Base-by-base conservation (phyloP, 2,329 filamentous ascomycete genomes). In the Hypoxylon sp. region DNA sequence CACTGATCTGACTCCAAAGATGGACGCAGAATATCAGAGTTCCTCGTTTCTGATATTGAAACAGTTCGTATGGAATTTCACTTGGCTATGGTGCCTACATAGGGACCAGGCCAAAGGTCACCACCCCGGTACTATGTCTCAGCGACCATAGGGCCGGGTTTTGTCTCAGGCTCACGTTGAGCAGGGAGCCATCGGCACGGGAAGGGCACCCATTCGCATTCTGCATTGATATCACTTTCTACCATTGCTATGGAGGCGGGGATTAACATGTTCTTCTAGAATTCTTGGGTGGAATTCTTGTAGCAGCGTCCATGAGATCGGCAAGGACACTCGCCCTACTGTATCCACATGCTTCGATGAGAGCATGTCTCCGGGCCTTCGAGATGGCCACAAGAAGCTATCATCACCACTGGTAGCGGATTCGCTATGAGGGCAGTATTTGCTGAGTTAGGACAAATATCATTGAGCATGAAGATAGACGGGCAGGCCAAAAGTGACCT, bases 61-160 rank as follows among this genome's bases (percentile, higher is more conserved):
- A 5, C 25, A 1, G 5, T 3, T 27, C 25, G 25, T 27, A 2
- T 2, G 3, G 25, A n/a, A 37, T n/a, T 37, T 14, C 35, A n/a
- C 35, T n/a, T n/a, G 14, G 2, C 35, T 14, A n/a, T 2, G 35
- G 13, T 10, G n/a, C 2, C 14, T 37, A n/a, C n/a, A n/a, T n/a
- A 37, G 2, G 25, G 37, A 27, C 25, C 10, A 54, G 50, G 46
- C 14, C 25, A 58, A n/a, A 48, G 64, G 57, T 56, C 25, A n/a
- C n/a, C 20, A 27, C 25, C 25, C 5, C 25, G 25, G 25, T 27
- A 37, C 4, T 37, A 6, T 67, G 60, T 37, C 60, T 72, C 37
- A 61, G 61, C 46, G 61, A 70, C 53, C 30, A 51, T 0, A 42
- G 55, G 6, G 64, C 62, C 35, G 31, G 35, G n/a, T 37, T 73